A percentile compares a stretch with the other conserved stretches of the same genome.
These are phyloP conservation scores for Neonectria punicea DNA, from an alignment of 2,329 filamentous ascomycete genomes.

Conservation along the genomic window DNA sequence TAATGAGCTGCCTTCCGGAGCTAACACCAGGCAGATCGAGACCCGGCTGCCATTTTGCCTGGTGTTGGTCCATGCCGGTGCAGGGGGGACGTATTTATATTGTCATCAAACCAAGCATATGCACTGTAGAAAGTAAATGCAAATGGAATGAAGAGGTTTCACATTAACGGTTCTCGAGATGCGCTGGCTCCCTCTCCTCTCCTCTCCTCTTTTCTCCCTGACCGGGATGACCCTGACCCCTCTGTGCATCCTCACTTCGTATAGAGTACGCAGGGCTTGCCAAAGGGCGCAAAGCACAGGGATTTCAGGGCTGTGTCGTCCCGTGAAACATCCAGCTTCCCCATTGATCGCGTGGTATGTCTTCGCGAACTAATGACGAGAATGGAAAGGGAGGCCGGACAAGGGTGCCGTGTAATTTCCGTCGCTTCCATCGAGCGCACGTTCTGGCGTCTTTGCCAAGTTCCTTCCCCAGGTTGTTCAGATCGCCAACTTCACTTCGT, in stretches of 20 bases:
- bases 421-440: not conserved
- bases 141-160: constrained; percentile 15
- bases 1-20: constrained; percentile 28
- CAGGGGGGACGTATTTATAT: not conserved
- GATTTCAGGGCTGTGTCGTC: not conserved
- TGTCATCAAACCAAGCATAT: not conserved
- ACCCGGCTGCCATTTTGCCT: not conserved
- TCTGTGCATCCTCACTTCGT: not conserved
- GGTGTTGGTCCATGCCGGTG: not conserved
- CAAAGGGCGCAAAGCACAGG: no score
- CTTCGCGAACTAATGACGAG: constrained; percentile 22
- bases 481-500: constrained; percentile 1
- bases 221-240: constrained; percentile 11
- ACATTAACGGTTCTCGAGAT: constrained; percentile 14
- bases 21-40: not conserved
- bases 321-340: constrained; percentile 37
- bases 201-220: not conserved
- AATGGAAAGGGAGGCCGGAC: constrained; percentile 17
- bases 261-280: no score
- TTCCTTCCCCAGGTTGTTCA: not conserved
- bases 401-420: constrained; percentile 21
- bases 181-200: not conserved
- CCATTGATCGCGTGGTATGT: constrained; percentile 23
- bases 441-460: not conserved
- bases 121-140: not conserved